A percentile compares a stretch with the other conserved stretches of the same genome.
These are phyloP conservation scores for Sanghuangporus sanghuang DNA, from an alignment of 1,284 basidiomycete species.

Conservation along the genomic window DNA sequence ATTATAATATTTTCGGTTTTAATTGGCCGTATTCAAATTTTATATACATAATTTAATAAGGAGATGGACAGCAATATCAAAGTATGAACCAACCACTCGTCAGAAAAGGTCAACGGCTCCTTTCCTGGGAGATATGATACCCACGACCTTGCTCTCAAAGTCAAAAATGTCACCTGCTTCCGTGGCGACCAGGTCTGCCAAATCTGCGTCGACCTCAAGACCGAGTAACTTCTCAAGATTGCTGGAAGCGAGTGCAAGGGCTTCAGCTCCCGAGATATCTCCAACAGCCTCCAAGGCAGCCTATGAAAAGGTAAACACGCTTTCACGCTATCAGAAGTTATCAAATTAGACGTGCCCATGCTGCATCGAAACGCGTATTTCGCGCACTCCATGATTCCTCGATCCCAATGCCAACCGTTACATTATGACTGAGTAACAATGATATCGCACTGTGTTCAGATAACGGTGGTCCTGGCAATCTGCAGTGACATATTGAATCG, in stretches of 20 bases:
- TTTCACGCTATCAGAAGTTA: slow-evolving; percentile 18
- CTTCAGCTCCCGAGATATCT: slow-evolving; percentile 43
- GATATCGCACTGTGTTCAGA: slow-evolving; percentile 50
- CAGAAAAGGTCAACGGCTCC: slow-evolving; percentile 42
- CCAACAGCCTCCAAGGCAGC: slow-evolving; percentile 38
- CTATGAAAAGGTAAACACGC: slow-evolving; percentile 20
- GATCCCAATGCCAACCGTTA: slow-evolving; percentile 66
- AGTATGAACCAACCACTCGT: neutral
- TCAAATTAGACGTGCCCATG: slow-evolving; percentile 51
- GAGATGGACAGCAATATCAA: no score
- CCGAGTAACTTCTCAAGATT: slow-evolving; percentile 67
- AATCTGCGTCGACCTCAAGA: slow-evolving; percentile 33
- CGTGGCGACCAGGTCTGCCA: slow-evolving; percentile 63
- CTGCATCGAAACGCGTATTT: slow-evolving; percentile 66
- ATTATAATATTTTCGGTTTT: no score
- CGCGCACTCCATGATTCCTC: slow-evolving; percentile 55
- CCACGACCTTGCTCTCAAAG: slow-evolving; percentile 56
- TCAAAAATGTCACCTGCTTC: slow-evolving; percentile 54
- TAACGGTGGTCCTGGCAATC: slow-evolving; percentile 69
- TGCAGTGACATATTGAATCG: slow-evolving; percentile 21
- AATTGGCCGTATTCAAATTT: no score
- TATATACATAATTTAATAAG: no score
- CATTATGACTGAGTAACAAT: slow-evolving; percentile 51
- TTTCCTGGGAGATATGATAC: slow-evolving; percentile 46
- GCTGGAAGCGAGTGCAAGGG: slow-evolving; percentile 53